Conservation (phyloP, 805 yeast genomes). For the Zygosaccharomyces lentus region DNA sequence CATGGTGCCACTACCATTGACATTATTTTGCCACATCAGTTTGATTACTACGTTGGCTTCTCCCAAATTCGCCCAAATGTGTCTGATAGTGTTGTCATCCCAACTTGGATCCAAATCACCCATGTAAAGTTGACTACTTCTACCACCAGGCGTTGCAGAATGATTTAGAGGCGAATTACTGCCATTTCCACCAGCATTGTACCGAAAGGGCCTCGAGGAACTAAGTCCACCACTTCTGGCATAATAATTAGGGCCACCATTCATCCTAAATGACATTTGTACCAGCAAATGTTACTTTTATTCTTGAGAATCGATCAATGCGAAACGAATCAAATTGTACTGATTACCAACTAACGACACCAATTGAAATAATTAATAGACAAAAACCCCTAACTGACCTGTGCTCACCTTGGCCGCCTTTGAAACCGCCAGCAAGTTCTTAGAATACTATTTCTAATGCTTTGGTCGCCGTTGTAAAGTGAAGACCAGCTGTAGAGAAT, state of each 20-base stretch:
- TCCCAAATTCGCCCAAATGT: slow-evolving; percentile 70
- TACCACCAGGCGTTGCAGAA: slow-evolving; percentile 4
- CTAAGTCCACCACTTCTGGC: slow-evolving; percentile 2
- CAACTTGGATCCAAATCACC: slow-evolving; percentile 85
- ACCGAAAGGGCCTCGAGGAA: slow-evolving; percentile 1
- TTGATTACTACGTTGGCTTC: slow-evolving; percentile 57
- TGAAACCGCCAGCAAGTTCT: neutral
- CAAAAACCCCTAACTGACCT: neutral
- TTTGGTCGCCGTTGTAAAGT: neutral
- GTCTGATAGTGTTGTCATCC: slow-evolving; percentile 64
- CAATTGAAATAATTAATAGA: slow-evolving; percentile 1
- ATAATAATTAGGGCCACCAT: slow-evolving; percentile 4
- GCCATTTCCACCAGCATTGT: slow-evolving; percentile 2
- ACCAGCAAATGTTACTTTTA: slow-evolving; percentile 4
- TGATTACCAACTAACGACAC: neutral
- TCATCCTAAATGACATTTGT: slow-evolving; percentile 12
- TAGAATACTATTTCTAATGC: neutral
- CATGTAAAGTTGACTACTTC: slow-evolving; percentile 59
- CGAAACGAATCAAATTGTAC: neutral
- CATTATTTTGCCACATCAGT: slow-evolving; percentile 61
- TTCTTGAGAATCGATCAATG: neutral
- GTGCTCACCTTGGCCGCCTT: slow-evolving; percentile 1
- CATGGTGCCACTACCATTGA: slow-evolving; percentile 19
- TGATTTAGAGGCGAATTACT: neutral
- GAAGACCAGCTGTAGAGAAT: neutral